phyloP scores from a whole-genome alignment of 176 grass and related monocot species.

The Rhynchospora breviuscula region DNA sequence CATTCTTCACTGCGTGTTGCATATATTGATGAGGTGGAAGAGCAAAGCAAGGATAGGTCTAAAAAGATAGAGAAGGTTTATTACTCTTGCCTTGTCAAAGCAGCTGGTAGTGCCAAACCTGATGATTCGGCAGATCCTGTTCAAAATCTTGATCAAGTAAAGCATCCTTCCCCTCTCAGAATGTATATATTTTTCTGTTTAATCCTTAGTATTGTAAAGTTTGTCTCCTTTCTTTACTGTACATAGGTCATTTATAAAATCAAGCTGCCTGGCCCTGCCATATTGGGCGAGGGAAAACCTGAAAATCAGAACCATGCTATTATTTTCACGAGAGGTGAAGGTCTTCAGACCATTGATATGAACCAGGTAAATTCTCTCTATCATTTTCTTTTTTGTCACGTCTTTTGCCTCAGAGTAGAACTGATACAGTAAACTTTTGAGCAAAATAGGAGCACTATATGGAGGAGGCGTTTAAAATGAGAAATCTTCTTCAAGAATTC shows the following conservation, averaged over 20 bases:
- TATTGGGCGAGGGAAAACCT: conserved; percentile 91
- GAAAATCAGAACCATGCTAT: conserved; percentile 99
- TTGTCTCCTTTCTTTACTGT: conserved; percentile 12
- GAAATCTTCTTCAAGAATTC: conserved; percentile 96
- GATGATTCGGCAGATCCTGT: conserved; percentile 62
- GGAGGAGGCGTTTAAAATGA: conserved; percentile 99
- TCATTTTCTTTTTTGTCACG: background rate
- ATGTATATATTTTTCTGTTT: background rate
- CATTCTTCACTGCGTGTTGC: conserved; percentile 92
- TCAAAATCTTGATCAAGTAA: conserved; percentile 94
- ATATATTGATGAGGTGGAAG: conserved; percentile 97
- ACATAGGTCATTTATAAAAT: conserved; percentile 87
- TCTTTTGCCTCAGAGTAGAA: background rate
- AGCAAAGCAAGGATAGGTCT: conserved; percentile 43
- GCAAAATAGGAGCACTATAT: conserved; percentile 85
- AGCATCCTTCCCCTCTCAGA: conserved; percentile 2
- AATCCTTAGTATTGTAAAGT: background rate
- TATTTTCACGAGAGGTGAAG: conserved; percentile 96
- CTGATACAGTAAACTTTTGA: conserved; percentile 16
- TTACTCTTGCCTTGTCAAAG: conserved; percentile 95
- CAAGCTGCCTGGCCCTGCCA: conserved; percentile 92
- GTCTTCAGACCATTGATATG: conserved; percentile 99
- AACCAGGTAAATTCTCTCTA: conserved; percentile 63
- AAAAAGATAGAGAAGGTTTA: conserved; percentile 92
- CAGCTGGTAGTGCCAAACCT: conserved; percentile 53